Conservation (phyloP, 345 rosid species). For the Corchorus capsularis region DNA sequence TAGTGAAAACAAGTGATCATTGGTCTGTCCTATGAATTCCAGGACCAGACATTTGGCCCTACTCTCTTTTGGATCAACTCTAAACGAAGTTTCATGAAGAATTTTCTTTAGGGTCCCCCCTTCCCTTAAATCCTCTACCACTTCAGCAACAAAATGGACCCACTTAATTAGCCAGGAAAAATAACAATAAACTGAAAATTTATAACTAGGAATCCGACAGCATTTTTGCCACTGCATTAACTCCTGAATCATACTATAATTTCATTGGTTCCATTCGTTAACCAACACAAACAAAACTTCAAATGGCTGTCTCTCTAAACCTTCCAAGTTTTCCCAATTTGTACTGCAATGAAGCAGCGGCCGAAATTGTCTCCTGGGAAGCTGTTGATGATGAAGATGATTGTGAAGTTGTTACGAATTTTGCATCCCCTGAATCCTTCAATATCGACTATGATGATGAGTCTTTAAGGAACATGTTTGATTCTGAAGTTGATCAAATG, state of each 20-base stretch:
- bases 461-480: slow-evolving; percentile 21
- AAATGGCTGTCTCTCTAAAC: slow-evolving; percentile 32
- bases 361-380: slow-evolving; percentile 19
- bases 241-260: neutral
- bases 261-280: neutral
- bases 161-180: neutral
- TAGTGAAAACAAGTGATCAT: neutral
- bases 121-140: neutral
- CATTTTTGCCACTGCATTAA: neutral
- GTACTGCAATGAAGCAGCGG: slow-evolving; percentile 37
- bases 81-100: slow-evolving; percentile 36
- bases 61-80: slow-evolving; percentile 15
- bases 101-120: neutral
- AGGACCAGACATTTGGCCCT: slow-evolving; percentile 15
- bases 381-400: slow-evolving; percentile 1
- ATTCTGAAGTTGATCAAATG: slow-evolving; percentile 38
- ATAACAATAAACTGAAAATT: neutral
- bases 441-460: slow-evolving; percentile 10
- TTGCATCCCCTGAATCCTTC: slow-evolving; percentile 10
- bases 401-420: neutral
- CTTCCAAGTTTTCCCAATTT: slow-evolving; percentile 24
- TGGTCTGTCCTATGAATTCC: neutral
- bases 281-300: neutral
- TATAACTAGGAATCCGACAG: neutral
- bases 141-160: neutral